These are phyloP conservation scores for Bipolaris sorokiniana DNA, from an alignment of 2,329 filamentous ascomycete species.

Conservation along the genomic window DNA sequence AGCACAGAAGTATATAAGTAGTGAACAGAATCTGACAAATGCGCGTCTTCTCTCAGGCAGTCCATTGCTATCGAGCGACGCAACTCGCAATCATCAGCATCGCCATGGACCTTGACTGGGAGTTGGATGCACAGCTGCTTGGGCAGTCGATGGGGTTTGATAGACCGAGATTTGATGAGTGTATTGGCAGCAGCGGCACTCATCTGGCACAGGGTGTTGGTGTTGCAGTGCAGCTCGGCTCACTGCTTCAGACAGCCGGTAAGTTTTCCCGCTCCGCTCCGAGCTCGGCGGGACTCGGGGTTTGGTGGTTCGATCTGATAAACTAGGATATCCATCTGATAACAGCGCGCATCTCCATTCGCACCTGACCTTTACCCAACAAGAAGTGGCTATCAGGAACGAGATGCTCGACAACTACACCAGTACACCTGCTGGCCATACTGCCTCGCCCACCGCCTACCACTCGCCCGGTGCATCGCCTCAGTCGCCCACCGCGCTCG, in stretches of 20 bases:
- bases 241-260: not conserved
- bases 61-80: not conserved
- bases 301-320: conserved; percentile 38
- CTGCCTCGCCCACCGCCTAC: not conserved
- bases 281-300: conserved; percentile 26
- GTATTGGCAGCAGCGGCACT: no score
- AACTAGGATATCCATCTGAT: conserved; percentile 26
- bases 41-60: not conserved
- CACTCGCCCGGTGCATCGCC: conserved; percentile 12
- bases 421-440: not conserved
- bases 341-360: conserved; percentile 17
- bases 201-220: not conserved
- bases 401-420: conserved; percentile 27
- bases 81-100: not conserved
- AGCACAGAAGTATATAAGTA: not conserved
- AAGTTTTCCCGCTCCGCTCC: conserved; percentile 20
- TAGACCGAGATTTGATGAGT: not conserved
- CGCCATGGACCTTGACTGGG: not conserved
- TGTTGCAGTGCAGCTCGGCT: no score
- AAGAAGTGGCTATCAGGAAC: no score
- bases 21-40: not conserved
- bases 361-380: conserved; percentile 10
- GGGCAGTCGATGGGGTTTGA: not conserved
- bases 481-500: conserved; percentile 8
- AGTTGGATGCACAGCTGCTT: not conserved